Conservation (phyloP, 768 basidiomycete genomes). For the Steccherinum ochraceum region DNA sequence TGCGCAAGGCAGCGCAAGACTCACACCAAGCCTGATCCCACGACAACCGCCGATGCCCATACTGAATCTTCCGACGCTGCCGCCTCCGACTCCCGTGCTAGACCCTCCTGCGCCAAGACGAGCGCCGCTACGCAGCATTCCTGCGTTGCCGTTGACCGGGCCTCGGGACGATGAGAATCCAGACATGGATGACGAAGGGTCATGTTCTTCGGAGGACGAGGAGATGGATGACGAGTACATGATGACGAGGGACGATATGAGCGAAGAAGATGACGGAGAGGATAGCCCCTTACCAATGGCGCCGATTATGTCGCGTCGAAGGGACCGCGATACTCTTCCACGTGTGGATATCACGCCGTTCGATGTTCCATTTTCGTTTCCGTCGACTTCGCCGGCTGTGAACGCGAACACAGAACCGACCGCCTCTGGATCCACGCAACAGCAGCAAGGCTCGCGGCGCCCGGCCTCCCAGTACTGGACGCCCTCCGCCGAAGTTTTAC, state of each 20-base stretch:
- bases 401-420: not conserved
- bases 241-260: conserved; percentile 29
- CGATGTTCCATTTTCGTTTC: not conserved
- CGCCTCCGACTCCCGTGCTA: conserved; percentile 20
- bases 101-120: conserved; percentile 11
- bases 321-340: conserved; percentile 10
- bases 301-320: not conserved
- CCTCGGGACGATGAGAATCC: conserved; percentile 28
- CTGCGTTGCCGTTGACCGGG: conserved; percentile 42
- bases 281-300: conserved; percentile 15
- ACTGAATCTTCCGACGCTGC: conserved; percentile 44
- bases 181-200: conserved; percentile 25
- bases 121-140: conserved; percentile 44
- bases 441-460: not conserved
- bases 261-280: conserved; percentile 31
- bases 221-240: conserved; percentile 24
- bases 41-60: conserved; percentile 40
- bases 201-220: conserved; percentile 17
- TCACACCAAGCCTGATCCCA: conserved; percentile 40
- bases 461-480: conserved; percentile 14
- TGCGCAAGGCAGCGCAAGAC: conserved; percentile 32
- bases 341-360: conserved; percentile 14
- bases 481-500: conserved; percentile 11
- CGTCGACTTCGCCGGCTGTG: not conserved
- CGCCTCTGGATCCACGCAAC: not conserved